Base-by-base conservation (phyloP, 805 yeast species). In the Myxozyma sirexii region DNA sequence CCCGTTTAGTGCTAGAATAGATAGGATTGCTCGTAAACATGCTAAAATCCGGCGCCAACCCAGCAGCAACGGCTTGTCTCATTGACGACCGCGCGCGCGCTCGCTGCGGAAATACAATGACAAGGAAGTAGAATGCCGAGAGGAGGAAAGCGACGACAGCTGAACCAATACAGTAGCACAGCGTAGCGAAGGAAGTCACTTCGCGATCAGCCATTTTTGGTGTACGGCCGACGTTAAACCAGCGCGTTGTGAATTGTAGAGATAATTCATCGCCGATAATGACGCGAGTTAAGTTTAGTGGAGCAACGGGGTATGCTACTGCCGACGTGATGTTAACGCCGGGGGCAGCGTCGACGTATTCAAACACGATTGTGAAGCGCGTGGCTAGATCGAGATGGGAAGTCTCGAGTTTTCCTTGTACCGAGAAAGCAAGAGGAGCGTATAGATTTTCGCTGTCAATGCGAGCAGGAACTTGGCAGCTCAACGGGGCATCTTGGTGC, bases 401-500 rank as follows among this genome's bases (percentile, higher is more conserved):
- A 46, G 84, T 85, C 65, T 83, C 84, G 39, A 86, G 79, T 60
- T 80, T 81, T 3, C 93, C 93, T 65, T 90, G 79, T 56, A 87
- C 74, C 66, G 83, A 82, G 70, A 87, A 78, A 5, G 83, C 80
- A 56, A 87, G 72, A 4, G 93, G 92, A 12, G 86, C 74, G 37
- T 13, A 54, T 24, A 49, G 55, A 23, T 35, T 42, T 50, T 46
- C 51, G 37, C 61, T 45, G 15, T 79, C 79, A 5, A 78, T 79
- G 19, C 80, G 74, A 59, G 82, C 71, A 2, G 88, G 87, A 8
- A 86, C 65, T 56, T 86, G 76, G 71, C 94, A 88, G 48, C 87
- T 80, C 69, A 84, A 83, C 29, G 94, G 94, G 7, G 81, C 84
- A 70, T 88, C 94, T 69, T 87, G 87, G 71, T 88, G 94, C 44